Evolutionary conservation across 208 protist genomes (phyloP).

Genomic region (Dictyostelium gargantuum): DNA sequence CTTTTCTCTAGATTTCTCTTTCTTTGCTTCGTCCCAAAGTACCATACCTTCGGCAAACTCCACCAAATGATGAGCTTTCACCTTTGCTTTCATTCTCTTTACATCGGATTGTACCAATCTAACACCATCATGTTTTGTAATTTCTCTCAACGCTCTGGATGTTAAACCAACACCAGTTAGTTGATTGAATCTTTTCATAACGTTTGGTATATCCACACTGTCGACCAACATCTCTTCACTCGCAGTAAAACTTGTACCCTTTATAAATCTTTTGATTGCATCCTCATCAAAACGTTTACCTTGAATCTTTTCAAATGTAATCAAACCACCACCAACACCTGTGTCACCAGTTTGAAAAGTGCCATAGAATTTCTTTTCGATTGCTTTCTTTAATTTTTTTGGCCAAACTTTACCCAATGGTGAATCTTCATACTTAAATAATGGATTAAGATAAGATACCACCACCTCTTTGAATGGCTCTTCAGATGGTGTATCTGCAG

Average conservation of each 20-base stretch:
- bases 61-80: conserved; percentile 56
- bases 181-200: conserved; percentile 63
- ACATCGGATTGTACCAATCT: conserved; percentile 50
- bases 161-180: conserved; percentile 53
- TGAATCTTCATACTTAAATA: conserved; percentile 39
- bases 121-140: conserved; percentile 42
- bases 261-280: neutral
- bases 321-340: neutral
- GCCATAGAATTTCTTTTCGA: conserved; percentile 35
- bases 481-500: conserved; percentile 57
- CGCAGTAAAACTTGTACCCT: neutral
- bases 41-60: conserved; percentile 66
- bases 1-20: conserved; percentile 28
- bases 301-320: conserved; percentile 29
- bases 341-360: conserved; percentile 24
- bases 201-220: conserved; percentile 10
- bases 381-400: conserved; percentile 8
- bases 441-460: neutral
- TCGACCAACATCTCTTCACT: conserved; percentile 16
- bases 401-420: neutral
- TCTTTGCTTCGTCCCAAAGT: conserved; percentile 51
- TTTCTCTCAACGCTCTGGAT: neutral
- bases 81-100: conserved; percentile 58
- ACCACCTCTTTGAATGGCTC: conserved; percentile 61
- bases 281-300: conserved; percentile 45